phyloP scores from a whole-genome alignment of 176 grass and related monocot genomes.

The Sorghum bicolor region Sorghum_bicolor_NCBIv3 NC_012874.2:71193001-71193500 shows the following conservation, averaged over 20 bases:
- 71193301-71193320: neutral
- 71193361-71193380: neutral
- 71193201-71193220: neutral
- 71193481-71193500: neutral
- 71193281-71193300: neutral
- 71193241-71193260: neutral
- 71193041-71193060: neutral
- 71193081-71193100: neutral
- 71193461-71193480: neutral
- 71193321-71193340: neutral
- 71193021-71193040: neutral
- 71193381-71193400: neutral
- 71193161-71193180: neutral
- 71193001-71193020: slow-evolving; percentile 19
- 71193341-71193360: neutral
- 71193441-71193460: neutral
- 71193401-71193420: neutral
- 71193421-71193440: slow-evolving; percentile 3
- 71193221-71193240: slow-evolving; percentile 9
- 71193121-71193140: neutral
- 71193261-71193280: neutral
- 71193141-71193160: neutral
- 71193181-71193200: slow-evolving; percentile 19
- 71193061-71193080: neutral
- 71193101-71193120: neutral